Conservation (phyloP, 192 early-diverging fungal species). For the Mortierella claussenii region DNA sequence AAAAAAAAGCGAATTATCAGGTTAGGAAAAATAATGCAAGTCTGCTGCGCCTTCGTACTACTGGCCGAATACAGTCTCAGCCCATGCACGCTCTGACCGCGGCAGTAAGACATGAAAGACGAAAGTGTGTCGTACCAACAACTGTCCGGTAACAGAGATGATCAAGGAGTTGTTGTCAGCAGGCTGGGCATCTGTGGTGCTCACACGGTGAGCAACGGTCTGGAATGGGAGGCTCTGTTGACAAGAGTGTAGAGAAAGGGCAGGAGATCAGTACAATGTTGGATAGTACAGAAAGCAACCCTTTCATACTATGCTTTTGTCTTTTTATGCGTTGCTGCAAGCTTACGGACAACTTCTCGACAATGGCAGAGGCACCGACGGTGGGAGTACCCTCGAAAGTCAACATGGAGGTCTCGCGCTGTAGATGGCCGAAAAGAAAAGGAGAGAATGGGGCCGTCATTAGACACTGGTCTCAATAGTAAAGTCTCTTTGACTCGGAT, state of each 20-base stretch:
- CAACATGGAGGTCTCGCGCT: conserved; percentile 87
- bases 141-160: conserved; percentile 88
- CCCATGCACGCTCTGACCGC: no score
- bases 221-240: conserved; percentile 80
- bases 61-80: no score
- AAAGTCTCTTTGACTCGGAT: background rate
- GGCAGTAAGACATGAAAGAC: no score
- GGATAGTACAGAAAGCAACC: background rate
- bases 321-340: background rate
- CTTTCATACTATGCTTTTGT: background rate
- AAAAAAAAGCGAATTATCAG: no score
- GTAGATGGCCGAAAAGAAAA: conserved; percentile 1
- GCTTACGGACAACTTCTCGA: conserved; percentile 82
- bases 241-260: background rate
- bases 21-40: background rate
- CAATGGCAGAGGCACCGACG: conserved; percentile 70
- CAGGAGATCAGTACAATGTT: background rate
- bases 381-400: conserved; percentile 83
- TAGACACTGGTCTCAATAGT: background rate
- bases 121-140: conserved; percentile 65
- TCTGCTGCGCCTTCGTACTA: no score
- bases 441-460: background rate
- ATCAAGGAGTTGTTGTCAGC: conserved; percentile 67
- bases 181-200: conserved; percentile 87
- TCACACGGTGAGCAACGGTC: conserved; percentile 75